phyloP scores from a whole-genome alignment of 1,284 basidiomycete species.

The Peniophora sp. region DNA sequence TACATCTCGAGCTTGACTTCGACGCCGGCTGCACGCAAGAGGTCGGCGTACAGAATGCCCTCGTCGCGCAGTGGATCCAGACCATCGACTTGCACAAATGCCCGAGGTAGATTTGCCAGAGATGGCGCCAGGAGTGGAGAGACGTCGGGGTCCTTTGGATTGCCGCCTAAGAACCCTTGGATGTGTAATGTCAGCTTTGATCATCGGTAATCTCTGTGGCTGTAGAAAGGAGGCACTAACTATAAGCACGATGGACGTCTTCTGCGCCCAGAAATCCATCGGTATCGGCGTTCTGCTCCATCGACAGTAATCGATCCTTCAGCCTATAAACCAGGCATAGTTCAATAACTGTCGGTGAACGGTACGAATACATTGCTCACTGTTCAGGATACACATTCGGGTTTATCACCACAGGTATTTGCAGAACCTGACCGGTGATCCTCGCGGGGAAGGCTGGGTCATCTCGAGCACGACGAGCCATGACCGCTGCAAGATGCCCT shows the following conservation, averaged over 20 bases:
- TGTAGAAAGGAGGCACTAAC: no score
- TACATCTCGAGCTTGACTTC: conserved; percentile 13
- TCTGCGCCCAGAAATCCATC: not conserved
- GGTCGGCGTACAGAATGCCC: conserved; percentile 13
- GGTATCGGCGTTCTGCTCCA: conserved; percentile 8
- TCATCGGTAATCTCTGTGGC: no score
- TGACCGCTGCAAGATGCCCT: conserved; percentile 10
- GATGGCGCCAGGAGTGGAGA: conserved; percentile 13
- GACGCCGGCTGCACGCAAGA: conserved; percentile 10
- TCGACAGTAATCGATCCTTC: conserved; percentile 5
- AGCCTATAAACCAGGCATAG: not conserved
- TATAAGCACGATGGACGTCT: no score
- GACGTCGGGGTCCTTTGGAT: conserved; percentile 7
- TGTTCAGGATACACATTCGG: conserved; percentile 6
- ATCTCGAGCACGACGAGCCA: conserved; percentile 8
- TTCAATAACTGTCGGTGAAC: no score
- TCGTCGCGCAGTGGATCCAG: conserved; percentile 17
- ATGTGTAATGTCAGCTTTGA: not conserved
- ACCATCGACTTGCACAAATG: conserved; percentile 14
- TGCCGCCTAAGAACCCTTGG: not conserved
- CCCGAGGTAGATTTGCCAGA: conserved; percentile 12
- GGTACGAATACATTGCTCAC: conserved; percentile 1
- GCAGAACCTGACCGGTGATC: conserved; percentile 9
- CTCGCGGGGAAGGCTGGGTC: conserved; percentile 1
- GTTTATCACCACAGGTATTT: conserved; percentile 7